Conservation (phyloP, 805 yeast genomes). For the Yamadazyma philogaea region DNA sequence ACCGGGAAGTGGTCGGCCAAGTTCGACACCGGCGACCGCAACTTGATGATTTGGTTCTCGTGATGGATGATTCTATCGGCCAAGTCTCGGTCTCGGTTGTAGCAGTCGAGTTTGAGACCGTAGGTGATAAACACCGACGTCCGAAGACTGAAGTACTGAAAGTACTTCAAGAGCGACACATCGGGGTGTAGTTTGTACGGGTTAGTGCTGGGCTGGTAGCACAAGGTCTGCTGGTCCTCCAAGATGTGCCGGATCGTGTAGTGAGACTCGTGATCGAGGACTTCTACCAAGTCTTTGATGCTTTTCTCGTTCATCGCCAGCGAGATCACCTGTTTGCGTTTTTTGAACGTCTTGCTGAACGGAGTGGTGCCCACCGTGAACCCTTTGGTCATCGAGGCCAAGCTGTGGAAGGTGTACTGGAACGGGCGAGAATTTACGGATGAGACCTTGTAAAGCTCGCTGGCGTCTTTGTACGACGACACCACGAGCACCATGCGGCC, state of each 20-base stretch:
- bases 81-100: slow-evolving; percentile 29
- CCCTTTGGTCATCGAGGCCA: slow-evolving; percentile 53
- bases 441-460: slow-evolving; percentile 47
- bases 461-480: slow-evolving; percentile 57
- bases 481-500: slow-evolving; percentile 56
- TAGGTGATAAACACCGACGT: slow-evolving; percentile 52
- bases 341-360: slow-evolving; percentile 43
- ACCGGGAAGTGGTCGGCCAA: slow-evolving; percentile 53
- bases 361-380: slow-evolving; percentile 69
- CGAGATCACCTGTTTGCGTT: slow-evolving; percentile 48
- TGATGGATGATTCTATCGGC: slow-evolving; percentile 53
- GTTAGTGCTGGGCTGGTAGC: slow-evolving; percentile 20
- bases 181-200: slow-evolving; percentile 23
- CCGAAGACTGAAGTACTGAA: slow-evolving; percentile 51
- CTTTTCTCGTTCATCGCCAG: slow-evolving; percentile 39
- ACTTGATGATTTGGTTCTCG: slow-evolving; percentile 54
- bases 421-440: slow-evolving; percentile 63
- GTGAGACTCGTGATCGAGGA: slow-evolving; percentile 39
- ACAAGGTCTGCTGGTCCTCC: slow-evolving; percentile 12
- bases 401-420: slow-evolving; percentile 62
- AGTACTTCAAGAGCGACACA: slow-evolving; percentile 35
- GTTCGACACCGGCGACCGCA: slow-evolving; percentile 57
- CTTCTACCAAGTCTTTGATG: slow-evolving; percentile 25
- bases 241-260: slow-evolving; percentile 20
- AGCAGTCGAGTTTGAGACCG: slow-evolving; percentile 48